Evolutionary conservation across 768 basidiomycete species (phyloP).

Genomic region (Saitozyma sp.): DNA sequence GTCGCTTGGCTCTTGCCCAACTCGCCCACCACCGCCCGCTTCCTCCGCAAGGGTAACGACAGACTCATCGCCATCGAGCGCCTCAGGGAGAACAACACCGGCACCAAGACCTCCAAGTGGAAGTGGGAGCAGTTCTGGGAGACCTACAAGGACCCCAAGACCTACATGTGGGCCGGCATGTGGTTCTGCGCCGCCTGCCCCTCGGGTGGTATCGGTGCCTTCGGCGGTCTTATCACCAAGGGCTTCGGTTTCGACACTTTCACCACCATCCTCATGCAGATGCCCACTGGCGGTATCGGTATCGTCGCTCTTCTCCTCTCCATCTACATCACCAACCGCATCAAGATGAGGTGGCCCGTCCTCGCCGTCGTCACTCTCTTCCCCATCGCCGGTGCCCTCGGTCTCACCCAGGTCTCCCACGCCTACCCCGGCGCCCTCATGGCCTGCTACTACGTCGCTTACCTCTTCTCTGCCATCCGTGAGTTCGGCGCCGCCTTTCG

Average conservation of each 20-base stretch:
- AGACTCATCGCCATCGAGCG: constrained; percentile 48
- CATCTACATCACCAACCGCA: constrained; percentile 44
- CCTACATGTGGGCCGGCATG: constrained; percentile 43
- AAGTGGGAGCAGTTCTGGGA: constrained; percentile 48
- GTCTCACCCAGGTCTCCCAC: constrained; percentile 36
- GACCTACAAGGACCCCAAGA: constrained; percentile 45
- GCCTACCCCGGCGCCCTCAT: constrained; percentile 30
- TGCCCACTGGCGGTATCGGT: constrained; percentile 45
- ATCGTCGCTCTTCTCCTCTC: constrained; percentile 31
- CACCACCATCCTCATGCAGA: constrained; percentile 46
- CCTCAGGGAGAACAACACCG: constrained; percentile 49
- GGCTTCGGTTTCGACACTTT: constrained; percentile 38
- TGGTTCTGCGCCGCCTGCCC: constrained; percentile 46
- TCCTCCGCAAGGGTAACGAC: constrained; percentile 45
- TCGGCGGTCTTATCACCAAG: constrained; percentile 46
- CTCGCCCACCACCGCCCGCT: constrained; percentile 48
- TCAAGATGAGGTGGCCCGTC: constrained; percentile 42
- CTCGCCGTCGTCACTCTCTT: constrained; percentile 27
- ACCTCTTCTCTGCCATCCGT: constrained; percentile 25
- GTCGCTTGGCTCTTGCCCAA: constrained; percentile 46
- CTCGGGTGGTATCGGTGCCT: constrained; percentile 46
- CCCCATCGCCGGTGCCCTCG: constrained; percentile 45
- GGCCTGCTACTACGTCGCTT: constrained; percentile 34
- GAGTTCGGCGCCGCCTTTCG: no score
- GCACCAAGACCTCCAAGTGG: constrained; percentile 41